Conservation (phyloP, 345 rosid species). For the Citrus medica region DNA sequence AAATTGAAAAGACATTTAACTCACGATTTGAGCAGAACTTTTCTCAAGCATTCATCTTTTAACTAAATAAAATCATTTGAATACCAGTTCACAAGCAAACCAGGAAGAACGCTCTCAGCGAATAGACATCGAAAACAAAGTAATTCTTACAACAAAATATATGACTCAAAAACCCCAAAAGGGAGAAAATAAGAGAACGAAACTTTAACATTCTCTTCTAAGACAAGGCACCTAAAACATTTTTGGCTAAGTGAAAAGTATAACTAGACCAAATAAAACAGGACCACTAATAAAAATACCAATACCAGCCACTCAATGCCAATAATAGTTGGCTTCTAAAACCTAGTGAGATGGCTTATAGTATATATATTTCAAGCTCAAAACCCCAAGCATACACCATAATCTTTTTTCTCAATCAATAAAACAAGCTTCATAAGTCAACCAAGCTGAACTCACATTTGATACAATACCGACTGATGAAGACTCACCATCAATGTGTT, state of each 20-base stretch:
- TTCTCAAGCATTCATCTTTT: neutral
- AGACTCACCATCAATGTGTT: neutral
- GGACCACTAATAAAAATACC: neutral
- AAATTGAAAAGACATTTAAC: neutral
- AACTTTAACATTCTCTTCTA: neutral
- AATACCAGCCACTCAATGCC: neutral
- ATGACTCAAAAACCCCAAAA: neutral
- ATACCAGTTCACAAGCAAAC: neutral
- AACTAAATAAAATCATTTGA: neutral
- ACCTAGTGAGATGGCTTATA: neutral
- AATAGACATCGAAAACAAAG: neutral
- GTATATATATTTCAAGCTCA: constrained; percentile 1
- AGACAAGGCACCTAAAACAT: neutral
- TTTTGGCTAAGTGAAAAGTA: neutral
- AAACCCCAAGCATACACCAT: neutral
- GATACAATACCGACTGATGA: constrained; percentile 1
- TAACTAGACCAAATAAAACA: neutral
- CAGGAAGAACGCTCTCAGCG: neutral
- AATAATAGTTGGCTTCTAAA: constrained; percentile 8
- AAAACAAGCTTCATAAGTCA: constrained; percentile 8
- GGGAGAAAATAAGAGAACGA: neutral
- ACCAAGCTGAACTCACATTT: constrained; percentile 6
- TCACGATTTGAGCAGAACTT: neutral
- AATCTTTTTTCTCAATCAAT: constrained; percentile 10
- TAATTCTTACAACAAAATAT: neutral